Evolutionary conservation across 2,329 filamentous ascomycete species (phyloP), one percentile per base, ranked within the genome.

Genomic region (Elsinoe arachidis): DNA sequence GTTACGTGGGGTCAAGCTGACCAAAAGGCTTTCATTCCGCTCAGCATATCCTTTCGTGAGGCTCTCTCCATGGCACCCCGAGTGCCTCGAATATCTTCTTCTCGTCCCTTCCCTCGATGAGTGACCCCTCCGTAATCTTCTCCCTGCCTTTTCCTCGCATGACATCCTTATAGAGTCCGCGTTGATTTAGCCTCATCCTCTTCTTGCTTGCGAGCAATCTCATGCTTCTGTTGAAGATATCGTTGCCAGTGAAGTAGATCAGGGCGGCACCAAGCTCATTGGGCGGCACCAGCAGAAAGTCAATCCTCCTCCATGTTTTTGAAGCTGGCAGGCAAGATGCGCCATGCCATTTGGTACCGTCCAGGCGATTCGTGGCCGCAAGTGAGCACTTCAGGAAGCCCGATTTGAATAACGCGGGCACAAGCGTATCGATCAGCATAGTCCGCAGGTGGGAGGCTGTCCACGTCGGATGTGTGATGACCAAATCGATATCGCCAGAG

Each of bases 241-340:
- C 91, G 63, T 96, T 93, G 1, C 92, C 92, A 0, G 92, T 96
- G 67, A 96, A 97, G 68, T 96, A 96, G n/a, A 96, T 80, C 60
- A 96, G 69, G 0, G 91, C 90, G 0, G 88, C 91, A 1, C 92
- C 92, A 53, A 90, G 78, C 70, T 96, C 85, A 1, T 80, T 76
- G 63, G 84, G 84, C 0, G 91, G 90, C 0, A 96, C 91, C 3
- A 95, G 79, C 1, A 96, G 75, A 17, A 96, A 80, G 67, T 96
- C 91, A 60, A 96, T 86, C 1, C 90, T 81, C 7, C 90, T 80
- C 90, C 90, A 96, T 0, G 80, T 68, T 0, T 75, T 74, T 3
- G 72, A 69, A n/a, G 63, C 59, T 0, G 88, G 86, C 0, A 95
- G 74, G 10, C 84, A 81, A 38, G 87, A 93, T 55, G 87, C 91